Evolutionary conservation across 1,284 basidiomycete species (phyloP).

Genomic region (Marasmius oreades): DNA sequence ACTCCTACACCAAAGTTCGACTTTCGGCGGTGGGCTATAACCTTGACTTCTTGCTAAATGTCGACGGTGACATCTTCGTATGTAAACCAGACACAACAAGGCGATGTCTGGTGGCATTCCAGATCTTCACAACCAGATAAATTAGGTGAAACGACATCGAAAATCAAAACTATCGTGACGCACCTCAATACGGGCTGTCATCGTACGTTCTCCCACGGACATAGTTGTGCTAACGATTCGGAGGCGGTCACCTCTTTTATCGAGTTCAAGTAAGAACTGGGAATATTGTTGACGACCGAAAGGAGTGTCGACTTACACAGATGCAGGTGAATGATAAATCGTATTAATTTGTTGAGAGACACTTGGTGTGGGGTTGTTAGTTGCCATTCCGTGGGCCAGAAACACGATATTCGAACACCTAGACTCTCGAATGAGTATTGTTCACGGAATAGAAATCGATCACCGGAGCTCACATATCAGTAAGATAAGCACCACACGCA

Average conservation of each 20-base stretch:
- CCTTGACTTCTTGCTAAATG: background rate
- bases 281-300: no score
- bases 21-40: background rate
- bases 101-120: constrained; percentile 34
- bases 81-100: constrained; percentile 40
- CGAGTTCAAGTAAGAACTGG: no score
- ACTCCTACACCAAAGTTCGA: no score
- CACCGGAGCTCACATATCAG: constrained; percentile 43
- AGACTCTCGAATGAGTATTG: constrained; percentile 5
- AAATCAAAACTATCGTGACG: background rate
- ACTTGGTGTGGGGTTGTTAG: constrained; percentile 24
- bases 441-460: background rate
- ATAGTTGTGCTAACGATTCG: constrained; percentile 37
- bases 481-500: constrained; percentile 41
- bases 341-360: constrained; percentile 39
- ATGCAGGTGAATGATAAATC: constrained; percentile 35
- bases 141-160: background rate
- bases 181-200: constrained; percentile 34
- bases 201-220: constrained; percentile 28
- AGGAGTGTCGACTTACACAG: constrained; percentile 25
- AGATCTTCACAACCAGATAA: constrained; percentile 31
- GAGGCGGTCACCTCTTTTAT: constrained; percentile 33
- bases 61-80: constrained; percentile 34
- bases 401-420: constrained; percentile 32
- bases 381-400: constrained; percentile 23